Base-by-base conservation (phyloP, 345 rosid species). In the Dipteronia dyeriana region DNA sequence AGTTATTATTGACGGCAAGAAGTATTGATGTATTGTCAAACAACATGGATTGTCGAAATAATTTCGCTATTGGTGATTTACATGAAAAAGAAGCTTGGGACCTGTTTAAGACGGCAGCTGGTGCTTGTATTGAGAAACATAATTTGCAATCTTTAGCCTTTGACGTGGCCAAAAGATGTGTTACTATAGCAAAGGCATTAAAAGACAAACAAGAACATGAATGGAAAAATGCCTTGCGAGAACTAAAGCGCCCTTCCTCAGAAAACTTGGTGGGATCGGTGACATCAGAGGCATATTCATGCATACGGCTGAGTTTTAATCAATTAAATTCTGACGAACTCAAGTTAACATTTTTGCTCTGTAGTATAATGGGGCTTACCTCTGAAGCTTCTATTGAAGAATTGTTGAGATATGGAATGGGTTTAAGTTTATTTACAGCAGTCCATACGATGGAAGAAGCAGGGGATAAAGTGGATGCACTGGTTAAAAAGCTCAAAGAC, bases 1-100 rank as follows among this genome's bases (percentile, higher is more conserved):
- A 80, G 60, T 25, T 86, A 9, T 5, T 85, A 11, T 11, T 87
- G 10, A 84, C 87, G 0, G 81, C 88, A 0, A 79, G 85, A 59
- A 3, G 1, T 19, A 34, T 0, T 10, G 1, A 73, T 7, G 71
- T 87, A 2, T 66, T 87, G 14, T 19, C 38, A 0, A 2, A 0
- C 2, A 68, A 2, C 12, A 82, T 85, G 88, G 76, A 23, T 20
- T 8, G 53, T 22, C 62, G 68, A 0, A 61, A 19, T 17, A 9
- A 5, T 23, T 72, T 83, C 20, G 1, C 0, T 1, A 62, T 87
- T 11, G 53, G 17, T 0, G 10, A 3, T 26, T 74, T 87, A 29
- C 0, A 17, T 0, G 75, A 67, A 1, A 45, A 66, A 0, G 90
- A 87, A 38, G 76, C 85, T 3, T 75, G 85, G 86, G 20, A 62